Conservation (phyloP, 108 stramenopile species). For the Cyclotella cryptica region DNA sequence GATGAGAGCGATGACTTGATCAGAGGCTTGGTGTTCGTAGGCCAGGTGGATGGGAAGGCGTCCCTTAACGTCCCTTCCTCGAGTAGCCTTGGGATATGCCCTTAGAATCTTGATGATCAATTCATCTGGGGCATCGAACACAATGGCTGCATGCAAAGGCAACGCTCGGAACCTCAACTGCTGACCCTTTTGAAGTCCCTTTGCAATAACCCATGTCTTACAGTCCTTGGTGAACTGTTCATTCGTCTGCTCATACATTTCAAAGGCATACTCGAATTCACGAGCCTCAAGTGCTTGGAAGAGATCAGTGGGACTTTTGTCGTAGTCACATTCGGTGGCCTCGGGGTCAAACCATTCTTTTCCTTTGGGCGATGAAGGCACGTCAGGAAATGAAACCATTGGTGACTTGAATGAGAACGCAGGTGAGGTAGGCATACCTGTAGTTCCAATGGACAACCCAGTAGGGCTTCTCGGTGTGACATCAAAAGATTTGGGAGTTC, state of each 20-base stretch:
- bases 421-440: background rate
- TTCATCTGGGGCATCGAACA: slow-evolving; percentile 43
- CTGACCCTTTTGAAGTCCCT: slow-evolving; percentile 25
- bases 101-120: slow-evolving; percentile 39
- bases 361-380: slow-evolving; percentile 6
- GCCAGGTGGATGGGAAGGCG: slow-evolving; percentile 50
- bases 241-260: slow-evolving; percentile 21
- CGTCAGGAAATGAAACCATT: background rate
- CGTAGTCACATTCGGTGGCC: slow-evolving; percentile 46
- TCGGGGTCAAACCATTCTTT: slow-evolving; percentile 51
- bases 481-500: background rate
- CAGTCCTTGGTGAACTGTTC: slow-evolving; percentile 42
- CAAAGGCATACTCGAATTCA: slow-evolving; percentile 30
- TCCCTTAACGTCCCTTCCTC: slow-evolving; percentile 48
- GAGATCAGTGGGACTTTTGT: slow-evolving; percentile 52
- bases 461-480: background rate
- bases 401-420: background rate
- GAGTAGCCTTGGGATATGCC: slow-evolving; percentile 45
- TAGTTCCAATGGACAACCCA: background rate
- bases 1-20: slow-evolving; percentile 20
- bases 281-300: slow-evolving; percentile 48
- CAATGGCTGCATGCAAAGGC: slow-evolving; percentile 53
- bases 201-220: slow-evolving; percentile 51
- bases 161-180: slow-evolving; percentile 47
- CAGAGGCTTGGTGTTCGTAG: slow-evolving; percentile 41